Base-by-base conservation (phyloP, 2,329 filamentous ascomycete genomes). In the Plenodomus lindquistii region DNA sequence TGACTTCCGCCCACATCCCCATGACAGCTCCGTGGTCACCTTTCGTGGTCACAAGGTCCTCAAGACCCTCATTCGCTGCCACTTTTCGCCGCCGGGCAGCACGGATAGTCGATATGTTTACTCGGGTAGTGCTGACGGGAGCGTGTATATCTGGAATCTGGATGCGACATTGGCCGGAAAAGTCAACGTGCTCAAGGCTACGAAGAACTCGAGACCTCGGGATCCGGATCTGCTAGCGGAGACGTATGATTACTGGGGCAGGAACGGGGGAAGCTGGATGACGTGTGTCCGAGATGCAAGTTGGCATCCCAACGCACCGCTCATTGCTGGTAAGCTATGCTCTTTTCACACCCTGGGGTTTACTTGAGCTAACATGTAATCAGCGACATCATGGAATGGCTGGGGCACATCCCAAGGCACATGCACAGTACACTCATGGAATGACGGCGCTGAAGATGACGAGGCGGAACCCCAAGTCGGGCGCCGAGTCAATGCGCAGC, bases 101-200 rank as follows among this genome's bases (percentile, higher is more conserved):
- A 93, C 91, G 2, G 89, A 97, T 68, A 91, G 89, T 8, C 82
- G 91, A 61, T 97, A 97, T 67, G 91, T 99, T 18, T 97, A 97
- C 74, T 89, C 87, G 17, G 94, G 94, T 18, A 95, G 89, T 62
- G 85, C 90, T 55, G 91, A 97, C 59, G 94, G 94, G 40, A 88
- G 88, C 50, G 88, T 97, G 0, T 93, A 91, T 61, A 83, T 97
- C 36, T 99, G 89, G 81, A 97, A 97, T 67, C 77, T 97, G 73
- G 92, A 99, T 67, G 92, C 90, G 24, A 97, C 91, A 0, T 66
- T 89, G 10, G 91, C 89, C 0, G 84, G 82, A 4, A 85, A 82
- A 36, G 86, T 99, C 38, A 85, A 97, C 67, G 92, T 97, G 6
- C 81, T 83, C 37, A 75, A 80, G 52, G 85, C 88, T 1, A 95